A percentile compares a stretch with the other conserved stretches of the same genome.
Evolutionary conservation across 495 filamentous ascomycete genomes (phyloP).

Genomic region (Sordaria brevicollis): DNA sequence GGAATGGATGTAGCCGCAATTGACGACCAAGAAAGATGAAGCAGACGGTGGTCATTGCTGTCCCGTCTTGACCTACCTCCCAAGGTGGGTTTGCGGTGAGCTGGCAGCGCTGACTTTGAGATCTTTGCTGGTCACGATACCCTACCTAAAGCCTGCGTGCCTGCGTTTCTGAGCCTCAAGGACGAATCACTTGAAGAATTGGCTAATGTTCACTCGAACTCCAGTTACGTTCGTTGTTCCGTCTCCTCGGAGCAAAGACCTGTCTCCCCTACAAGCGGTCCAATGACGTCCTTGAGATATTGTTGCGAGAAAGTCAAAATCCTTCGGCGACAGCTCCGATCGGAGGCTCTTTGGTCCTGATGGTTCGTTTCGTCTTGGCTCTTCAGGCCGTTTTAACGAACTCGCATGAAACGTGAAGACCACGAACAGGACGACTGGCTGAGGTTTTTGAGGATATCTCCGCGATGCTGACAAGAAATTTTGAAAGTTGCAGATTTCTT

Average conservation of each 20-base stretch:
- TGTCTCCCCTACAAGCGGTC: not conserved
- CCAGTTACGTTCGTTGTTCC: not conserved
- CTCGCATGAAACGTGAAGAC: not conserved
- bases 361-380: not conserved
- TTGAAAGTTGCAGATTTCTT: not conserved
- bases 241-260: not conserved
- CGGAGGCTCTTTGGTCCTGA: not conserved
- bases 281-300: not conserved
- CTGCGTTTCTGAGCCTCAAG: not conserved
- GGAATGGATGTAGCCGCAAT: not conserved
- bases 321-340: not conserved
- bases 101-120: not conserved
- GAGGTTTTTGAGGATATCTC: not conserved
- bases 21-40: not conserved
- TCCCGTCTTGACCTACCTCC: not conserved
- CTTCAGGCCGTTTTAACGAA: too few species aligned
- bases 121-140: not conserved
- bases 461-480: not conserved
- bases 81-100: not conserved
- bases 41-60: not conserved
- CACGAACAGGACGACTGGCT: not conserved
- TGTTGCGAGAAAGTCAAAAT: not conserved
- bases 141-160: not conserved
- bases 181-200: not conserved
- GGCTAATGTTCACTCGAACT: not conserved